Base-by-base conservation (phyloP, 2,329 filamentous ascomycete species). In the Neopestalotiopsis sp. region DNA sequence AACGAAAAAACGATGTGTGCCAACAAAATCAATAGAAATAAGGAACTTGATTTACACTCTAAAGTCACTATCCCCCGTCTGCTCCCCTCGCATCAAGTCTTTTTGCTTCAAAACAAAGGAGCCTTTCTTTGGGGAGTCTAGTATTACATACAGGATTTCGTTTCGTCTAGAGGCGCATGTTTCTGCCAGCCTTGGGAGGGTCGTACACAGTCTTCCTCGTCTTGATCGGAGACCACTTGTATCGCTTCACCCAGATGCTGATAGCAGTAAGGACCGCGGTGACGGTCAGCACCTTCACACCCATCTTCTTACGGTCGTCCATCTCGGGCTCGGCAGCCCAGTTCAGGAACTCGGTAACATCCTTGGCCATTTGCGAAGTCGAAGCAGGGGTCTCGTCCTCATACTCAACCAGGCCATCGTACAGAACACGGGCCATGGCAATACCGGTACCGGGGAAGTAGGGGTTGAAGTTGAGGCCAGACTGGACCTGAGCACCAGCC, bases 291-390 rank as follows among this genome's bases (percentile, higher is more conserved):
- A 97, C 93, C 91, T 99, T 98, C 89, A 97, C 91, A 78, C 96
- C 96, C 96, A 98, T 99, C 88, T 94, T 96, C 93, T 99, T 99
- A 81, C 96, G 93, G 81, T 98, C 92, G 80, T 99, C 96, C 94
- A 98, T 97, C 88, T 99, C 96, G 63, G 96, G 96, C 87, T 99
- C 96, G 69, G 96, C 95, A 67, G 96, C 89, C 96, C 96, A 99
- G 91, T 99, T 98, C 80, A 99, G 89, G 88, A 99, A 99, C 85
- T 99, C 96, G 70, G 93, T 91, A 70, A 99, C 96, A 77, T 99
- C 96, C 91, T 99, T 99, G 83, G 96, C 96, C 96, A 99, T 99
- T 86, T 99, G 96, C 72, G 95, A 98, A 74, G 94, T 94, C 71
- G 95, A 94, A 64, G 96, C 96, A 66, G 94, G 93, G 57, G 96